Percentiles rank a stretch among this genome's conserved stretches.
These are phyloP conservation scores for Coemansia aciculifera DNA, from an alignment of 192 early-diverging fungal genomes.

Conservation along the genomic window DNA sequence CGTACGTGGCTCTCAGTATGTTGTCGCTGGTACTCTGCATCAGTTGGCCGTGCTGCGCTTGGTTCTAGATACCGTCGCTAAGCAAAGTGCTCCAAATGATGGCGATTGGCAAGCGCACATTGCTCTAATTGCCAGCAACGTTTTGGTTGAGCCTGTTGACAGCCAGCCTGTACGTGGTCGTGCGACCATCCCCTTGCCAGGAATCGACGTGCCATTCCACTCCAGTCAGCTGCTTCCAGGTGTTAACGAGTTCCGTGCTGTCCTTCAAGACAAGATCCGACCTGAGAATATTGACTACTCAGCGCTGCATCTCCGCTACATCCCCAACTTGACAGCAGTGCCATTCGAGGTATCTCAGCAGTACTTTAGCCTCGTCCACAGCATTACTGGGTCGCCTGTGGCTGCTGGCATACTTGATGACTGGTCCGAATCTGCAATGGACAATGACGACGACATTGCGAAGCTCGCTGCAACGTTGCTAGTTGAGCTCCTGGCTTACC, in stretches of 20 bases:
- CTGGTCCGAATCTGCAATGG: slow-evolving; percentile 51
- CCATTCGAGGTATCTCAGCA: slow-evolving; percentile 79
- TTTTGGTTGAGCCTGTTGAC: slow-evolving; percentile 58
- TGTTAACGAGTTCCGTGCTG: slow-evolving; percentile 80
- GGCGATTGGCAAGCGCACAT: slow-evolving; percentile 80
- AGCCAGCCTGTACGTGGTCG: slow-evolving; percentile 73
- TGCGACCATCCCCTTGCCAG: slow-evolving; percentile 83
- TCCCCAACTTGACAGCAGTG: slow-evolving; percentile 91
- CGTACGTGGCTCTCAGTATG: slow-evolving; percentile 92
- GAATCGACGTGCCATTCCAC: slow-evolving; percentile 93
- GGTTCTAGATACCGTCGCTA: slow-evolving; percentile 82
- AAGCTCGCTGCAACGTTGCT: slow-evolving; percentile 74
- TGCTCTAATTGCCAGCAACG: slow-evolving; percentile 66
- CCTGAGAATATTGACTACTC: slow-evolving; percentile 65
- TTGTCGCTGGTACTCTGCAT: slow-evolving; percentile 77
- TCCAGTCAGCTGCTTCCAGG: slow-evolving; percentile 82
- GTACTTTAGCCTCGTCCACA: slow-evolving; percentile 74
- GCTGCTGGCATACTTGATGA: slow-evolving; percentile 66
- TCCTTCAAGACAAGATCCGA: slow-evolving; percentile 77
- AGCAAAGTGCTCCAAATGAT: slow-evolving; percentile 61
- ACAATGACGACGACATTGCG: slow-evolving; percentile 64
- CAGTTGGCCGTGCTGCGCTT: slow-evolving; percentile 76
- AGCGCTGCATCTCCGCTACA: slow-evolving; percentile 73
- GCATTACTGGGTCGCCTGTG: slow-evolving; percentile 67
- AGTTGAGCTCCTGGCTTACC: slow-evolving; percentile 88